Base-by-base conservation (phyloP, 352 stramenopile species). In the Peronospora tabacina region DNA sequence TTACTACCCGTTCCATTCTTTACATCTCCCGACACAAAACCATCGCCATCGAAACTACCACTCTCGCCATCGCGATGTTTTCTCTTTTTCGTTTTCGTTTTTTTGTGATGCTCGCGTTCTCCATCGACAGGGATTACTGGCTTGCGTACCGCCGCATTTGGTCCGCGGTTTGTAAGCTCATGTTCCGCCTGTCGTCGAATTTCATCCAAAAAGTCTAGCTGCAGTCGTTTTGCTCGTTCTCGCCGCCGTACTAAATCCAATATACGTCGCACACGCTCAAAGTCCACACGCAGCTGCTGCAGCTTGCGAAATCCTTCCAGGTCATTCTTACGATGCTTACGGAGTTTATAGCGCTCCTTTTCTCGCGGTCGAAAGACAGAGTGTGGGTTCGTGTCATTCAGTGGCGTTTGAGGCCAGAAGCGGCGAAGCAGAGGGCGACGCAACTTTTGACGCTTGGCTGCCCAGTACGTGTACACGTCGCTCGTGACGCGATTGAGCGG, bases 371-470 rank as follows among this genome's bases (percentile, higher is more conserved):
- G 90, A 66, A 99, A 99, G n/a, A 98, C 95, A 43, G 95, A 62
- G 59, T 98, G 95, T 24, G 96, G 96, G 70, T 98, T 98, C n/a
- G 92, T 97, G 70, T 99, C 95, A 45, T 98, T 97, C 0, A 91
- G 66, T 6, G 89, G 79, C 9, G 96, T 99, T 39, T 96, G 79
- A 5, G 95, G 95, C 94, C 95, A 98, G 61, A 92, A 98, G 16
- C 93, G 82, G 32, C 95, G 85, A 19, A 99, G 50, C 29, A 99
- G 55, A 36, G 96, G 94, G 28, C 96, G 90, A 52, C 90, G 88
- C 17, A 98, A 63, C 46, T 82, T 75, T 52, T 82, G 79, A 3
- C 95, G 89, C 66, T 98, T 98, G 17, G 83, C 58, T 6, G 96
- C 80, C 96, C 96, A 99, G 67, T 98, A 98, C 44, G 83, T 81